phyloP scores from a whole-genome alignment of 2,329 filamentous ascomycete species.

The Coniochaeta sp. region DNA sequence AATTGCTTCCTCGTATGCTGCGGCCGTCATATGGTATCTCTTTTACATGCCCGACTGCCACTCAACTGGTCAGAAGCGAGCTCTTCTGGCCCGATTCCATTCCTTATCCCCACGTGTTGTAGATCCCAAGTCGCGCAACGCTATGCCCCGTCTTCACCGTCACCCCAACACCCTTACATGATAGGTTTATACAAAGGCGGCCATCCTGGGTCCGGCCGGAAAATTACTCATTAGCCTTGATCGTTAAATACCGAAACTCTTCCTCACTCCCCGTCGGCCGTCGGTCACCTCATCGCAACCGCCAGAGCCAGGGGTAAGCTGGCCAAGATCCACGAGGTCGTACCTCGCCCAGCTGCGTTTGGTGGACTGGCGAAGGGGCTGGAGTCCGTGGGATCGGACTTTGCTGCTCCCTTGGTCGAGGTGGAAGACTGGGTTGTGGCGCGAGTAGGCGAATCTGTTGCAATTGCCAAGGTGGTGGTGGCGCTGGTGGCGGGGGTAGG shows the following conservation, averaged over 20 bases:
- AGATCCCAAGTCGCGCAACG: not conserved
- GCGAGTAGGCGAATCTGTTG: not conserved
- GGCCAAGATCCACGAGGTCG: not conserved
- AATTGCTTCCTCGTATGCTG: not conserved
- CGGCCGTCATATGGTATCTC: not conserved
- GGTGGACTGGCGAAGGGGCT: constrained; percentile 17
- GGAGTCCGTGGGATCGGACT: constrained; percentile 13
- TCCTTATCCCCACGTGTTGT: not conserved
- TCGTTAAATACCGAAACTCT: not conserved
- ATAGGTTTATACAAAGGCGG: not conserved
- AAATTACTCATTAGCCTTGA: not conserved
- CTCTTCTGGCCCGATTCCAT: too few relatives aligned
- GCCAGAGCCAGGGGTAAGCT: constrained; percentile 5
- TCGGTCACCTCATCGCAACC: constrained; percentile 3
- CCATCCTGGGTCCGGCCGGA: not conserved
- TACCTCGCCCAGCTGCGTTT: constrained; percentile 4
- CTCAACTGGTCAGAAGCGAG: too few relatives aligned
- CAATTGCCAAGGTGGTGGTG: not conserved
- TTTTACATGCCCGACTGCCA: not conserved
- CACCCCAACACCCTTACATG: not conserved
- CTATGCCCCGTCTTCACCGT: not conserved
- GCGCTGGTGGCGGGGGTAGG: not conserved
- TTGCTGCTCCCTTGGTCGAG: constrained; percentile 5
- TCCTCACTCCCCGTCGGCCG: not conserved
- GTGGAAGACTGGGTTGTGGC: constrained; percentile 3